Base-by-base conservation (phyloP, 306 rosid species). In the Gillenia trifoliata region DNA sequence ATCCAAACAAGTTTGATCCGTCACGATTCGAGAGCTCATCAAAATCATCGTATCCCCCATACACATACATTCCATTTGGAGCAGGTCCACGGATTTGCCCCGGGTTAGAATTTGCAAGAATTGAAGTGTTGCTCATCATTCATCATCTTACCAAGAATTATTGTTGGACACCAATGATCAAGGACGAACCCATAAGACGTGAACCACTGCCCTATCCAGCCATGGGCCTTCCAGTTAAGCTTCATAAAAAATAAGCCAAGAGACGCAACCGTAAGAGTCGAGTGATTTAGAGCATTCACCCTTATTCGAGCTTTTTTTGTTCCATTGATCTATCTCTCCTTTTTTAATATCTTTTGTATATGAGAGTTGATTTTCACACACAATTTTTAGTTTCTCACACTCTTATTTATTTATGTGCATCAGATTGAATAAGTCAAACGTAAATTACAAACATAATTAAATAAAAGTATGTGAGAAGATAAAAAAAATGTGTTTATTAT, bases 21-120 rank as follows among this genome's bases (percentile, higher is more conserved):
- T 38, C 47, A 0, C 36, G 79, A 31, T 54, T 75, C 26, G 49
- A 29, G 45, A 76, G 64, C 55, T 59, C 68, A 15, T 19, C 36
- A 20, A 76, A 66, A n/a, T 67, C 68, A n/a, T 67, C 60, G 2
- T 43, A 16, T 50, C 68, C 61, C 11, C 68, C 73, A 0, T 76
- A 28, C 79, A 20, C 67, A 4, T 67, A 67, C 66, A 66, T 66
- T 54, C 74, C 67, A 41, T 76, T 75, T 26, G 79, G 79, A 17
- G 73, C 73, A 25, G 79, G 73, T 5, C 66, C 43, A 0, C 33
- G 73, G 40, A 66, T 52, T 2, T 75, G 74, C 54, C 59, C 74
- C 28, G 60, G 79, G 2, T 20, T 55, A 19, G 68, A 67, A 13
- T 76, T 76, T 76, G 66, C 78, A 15, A 57, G 56, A 23, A 60